Conservation (phyloP, 108 stramenopile genomes). For the Nannochloropsis oceanica region DNA sequence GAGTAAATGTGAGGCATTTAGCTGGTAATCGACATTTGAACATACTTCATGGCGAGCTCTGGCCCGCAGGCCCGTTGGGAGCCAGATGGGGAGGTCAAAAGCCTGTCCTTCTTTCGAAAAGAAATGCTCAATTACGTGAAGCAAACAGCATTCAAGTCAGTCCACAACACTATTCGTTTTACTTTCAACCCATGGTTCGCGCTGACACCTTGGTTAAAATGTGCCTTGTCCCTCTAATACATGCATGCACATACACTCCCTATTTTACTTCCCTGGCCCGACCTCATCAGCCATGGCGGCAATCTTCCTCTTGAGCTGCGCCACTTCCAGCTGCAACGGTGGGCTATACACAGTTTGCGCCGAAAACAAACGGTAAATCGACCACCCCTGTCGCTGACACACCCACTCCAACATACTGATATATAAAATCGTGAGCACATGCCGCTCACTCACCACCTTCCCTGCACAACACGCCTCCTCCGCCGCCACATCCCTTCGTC, state of each 20-base stretch:
- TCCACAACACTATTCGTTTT: too few relatives aligned
- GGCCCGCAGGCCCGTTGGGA: too few relatives aligned
- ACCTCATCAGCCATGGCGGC: neutral
- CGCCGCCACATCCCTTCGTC: neutral
- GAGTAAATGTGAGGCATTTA: too few relatives aligned
- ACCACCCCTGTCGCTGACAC: neutral
- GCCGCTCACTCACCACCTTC: neutral
- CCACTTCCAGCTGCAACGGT: neutral
- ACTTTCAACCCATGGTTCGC: too few relatives aligned
- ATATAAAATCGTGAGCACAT: neutral
- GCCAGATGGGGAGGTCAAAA: too few relatives aligned
- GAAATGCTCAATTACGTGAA: too few relatives aligned
- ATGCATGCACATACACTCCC: neutral
- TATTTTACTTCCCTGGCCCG: neutral
- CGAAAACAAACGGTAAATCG: neutral
- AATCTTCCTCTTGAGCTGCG: neutral
- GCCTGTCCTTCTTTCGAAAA: too few relatives aligned
- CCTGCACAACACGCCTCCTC: neutral
- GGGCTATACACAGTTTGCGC: neutral
- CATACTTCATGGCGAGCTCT: too few relatives aligned
- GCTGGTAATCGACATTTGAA: too few relatives aligned
- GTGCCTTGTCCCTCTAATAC: too few relatives aligned
- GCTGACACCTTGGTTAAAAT: too few relatives aligned
- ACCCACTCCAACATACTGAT: neutral
- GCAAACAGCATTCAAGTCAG: too few relatives aligned